phyloP scores from a whole-genome alignment of 2,329 filamentous ascomycete species.

The Epichloe amarillans region DNA sequence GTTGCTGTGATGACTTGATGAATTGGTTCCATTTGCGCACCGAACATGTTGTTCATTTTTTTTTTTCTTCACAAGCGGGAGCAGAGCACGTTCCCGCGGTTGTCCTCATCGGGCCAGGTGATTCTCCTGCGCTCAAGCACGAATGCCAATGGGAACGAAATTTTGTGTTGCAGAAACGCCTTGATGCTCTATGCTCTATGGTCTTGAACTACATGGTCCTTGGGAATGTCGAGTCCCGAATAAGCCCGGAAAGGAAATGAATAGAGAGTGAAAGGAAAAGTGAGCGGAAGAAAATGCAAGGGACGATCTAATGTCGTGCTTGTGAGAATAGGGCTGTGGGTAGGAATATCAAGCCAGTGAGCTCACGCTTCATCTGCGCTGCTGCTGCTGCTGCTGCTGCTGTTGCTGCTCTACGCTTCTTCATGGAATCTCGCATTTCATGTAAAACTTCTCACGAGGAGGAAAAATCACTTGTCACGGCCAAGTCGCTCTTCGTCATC shows the following conservation, averaged over 20 bases:
- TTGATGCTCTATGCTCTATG: slow-evolving; percentile 4
- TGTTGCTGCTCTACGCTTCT: no score
- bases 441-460: background rate
- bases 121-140: no score
- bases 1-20: background rate
- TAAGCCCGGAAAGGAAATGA: background rate
- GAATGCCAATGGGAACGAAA: no score
- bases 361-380: background rate
- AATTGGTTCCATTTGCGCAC: no score
- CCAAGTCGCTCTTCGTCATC: slow-evolving; percentile 72
- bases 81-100: no score
- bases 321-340: no score
- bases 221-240: background rate
- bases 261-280: background rate
- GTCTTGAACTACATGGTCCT: background rate
- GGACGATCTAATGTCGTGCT: no score
- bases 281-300: background rate
- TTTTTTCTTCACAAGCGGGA: no score
- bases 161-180: background rate
- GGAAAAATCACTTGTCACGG: slow-evolving; percentile 36
- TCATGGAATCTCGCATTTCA: background rate
- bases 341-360: background rate
- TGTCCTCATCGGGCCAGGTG: no score
- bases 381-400: no score
- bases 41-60: no score